Conservation (phyloP, 257 asterid species). For the Pogostemon cablin region DNA sequence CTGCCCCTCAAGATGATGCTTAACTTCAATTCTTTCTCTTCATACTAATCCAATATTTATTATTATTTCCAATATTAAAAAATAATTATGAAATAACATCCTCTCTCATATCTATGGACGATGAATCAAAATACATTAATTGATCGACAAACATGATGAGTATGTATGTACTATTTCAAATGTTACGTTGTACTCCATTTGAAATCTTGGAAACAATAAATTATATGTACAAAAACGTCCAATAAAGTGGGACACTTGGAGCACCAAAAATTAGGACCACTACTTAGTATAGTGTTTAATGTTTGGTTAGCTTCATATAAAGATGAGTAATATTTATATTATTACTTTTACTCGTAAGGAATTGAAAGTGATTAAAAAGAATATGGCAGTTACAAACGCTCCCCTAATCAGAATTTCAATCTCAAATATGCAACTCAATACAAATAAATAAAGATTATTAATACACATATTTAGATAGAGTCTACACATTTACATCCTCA, state of each 20-base stretch:
- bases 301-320: slow-evolving; percentile 1
- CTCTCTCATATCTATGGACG: too few relatives aligned
- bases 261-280: neutral
- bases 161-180: too few relatives aligned
- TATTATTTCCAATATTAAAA: too few relatives aligned
- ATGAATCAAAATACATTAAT: too few relatives aligned
- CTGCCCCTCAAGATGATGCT: slow-evolving; percentile 39
- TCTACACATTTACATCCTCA: too few relatives aligned
- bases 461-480: too few relatives aligned
- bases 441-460: too few relatives aligned
- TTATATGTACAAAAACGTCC: neutral
- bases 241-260: neutral
- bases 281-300: neutral
- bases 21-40: slow-evolving; percentile 11
- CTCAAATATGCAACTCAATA: neutral
- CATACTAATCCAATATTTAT: neutral
- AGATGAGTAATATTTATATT: neutral
- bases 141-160: too few relatives aligned
- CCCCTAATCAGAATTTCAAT: slow-evolving; percentile 16
- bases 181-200: too few relatives aligned
- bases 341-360: neutral
- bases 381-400: slow-evolving; percentile 29
- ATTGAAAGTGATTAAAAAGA: neutral
- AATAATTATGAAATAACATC: too few relatives aligned
- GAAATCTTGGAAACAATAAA: too few relatives aligned